Percentiles rank a stretch among this genome's conserved stretches.
phyloP scores from a whole-genome alignment of 441 rosid species.

The Mallotus japonicus region DNA sequence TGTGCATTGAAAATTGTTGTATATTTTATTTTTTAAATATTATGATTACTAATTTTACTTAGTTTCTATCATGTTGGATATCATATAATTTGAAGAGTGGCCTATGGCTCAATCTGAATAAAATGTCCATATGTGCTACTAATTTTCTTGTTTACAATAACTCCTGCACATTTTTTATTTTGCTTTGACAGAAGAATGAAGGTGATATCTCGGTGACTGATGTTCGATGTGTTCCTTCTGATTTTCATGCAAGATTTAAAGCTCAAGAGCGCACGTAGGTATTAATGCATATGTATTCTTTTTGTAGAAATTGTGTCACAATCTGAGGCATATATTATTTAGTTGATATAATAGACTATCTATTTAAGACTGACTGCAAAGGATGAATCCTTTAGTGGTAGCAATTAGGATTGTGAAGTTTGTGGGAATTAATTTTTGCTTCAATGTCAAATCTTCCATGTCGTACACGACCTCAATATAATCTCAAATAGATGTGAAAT shows the following conservation, averaged over 20 bases:
- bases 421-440: background rate
- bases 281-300: slow-evolving; percentile 26
- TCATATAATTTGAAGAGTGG: background rate
- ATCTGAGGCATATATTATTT: too few relatives aligned
- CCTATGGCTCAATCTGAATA: slow-evolving; percentile 4
- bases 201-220: slow-evolving; percentile 80
- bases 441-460: background rate
- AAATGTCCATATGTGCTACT: background rate
- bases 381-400: background rate
- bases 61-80: background rate
- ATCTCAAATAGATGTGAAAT: background rate
- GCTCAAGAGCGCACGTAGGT: slow-evolving; percentile 96
- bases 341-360: background rate
- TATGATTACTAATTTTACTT: background rate
- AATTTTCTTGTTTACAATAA: background rate
- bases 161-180: slow-evolving; percentile 25
- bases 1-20: background rate
- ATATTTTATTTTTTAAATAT: background rate
- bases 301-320: slow-evolving; percentile 13
- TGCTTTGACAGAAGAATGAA: slow-evolving; percentile 47
- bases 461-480: background rate
- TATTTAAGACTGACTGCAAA: background rate
- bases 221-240: slow-evolving; percentile 67
- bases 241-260: slow-evolving; percentile 87
- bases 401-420: background rate